phyloP scores from a whole-genome alignment of 805 yeast species.

The Candida taoyuanica region DNA sequence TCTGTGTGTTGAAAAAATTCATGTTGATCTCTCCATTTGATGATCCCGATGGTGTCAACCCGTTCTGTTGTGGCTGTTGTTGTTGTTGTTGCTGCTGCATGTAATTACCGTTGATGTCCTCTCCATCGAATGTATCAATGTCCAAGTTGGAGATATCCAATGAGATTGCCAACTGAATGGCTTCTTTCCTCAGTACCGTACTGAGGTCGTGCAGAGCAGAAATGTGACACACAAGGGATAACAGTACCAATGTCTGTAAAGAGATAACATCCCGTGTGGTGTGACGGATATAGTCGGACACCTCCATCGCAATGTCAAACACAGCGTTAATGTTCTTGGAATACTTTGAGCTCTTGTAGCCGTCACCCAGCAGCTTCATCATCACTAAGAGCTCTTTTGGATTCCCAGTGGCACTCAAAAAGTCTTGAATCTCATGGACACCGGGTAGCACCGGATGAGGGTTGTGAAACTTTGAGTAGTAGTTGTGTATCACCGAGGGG shows the following conservation, averaged over 20 bases:
- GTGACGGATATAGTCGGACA: conserved; percentile 28
- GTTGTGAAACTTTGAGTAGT: conserved; percentile 36
- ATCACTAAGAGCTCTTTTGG: conserved; percentile 40
- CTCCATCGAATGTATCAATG: conserved; percentile 19
- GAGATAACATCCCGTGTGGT: conserved; percentile 37
- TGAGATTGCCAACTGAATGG: conserved; percentile 35
- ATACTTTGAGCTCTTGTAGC: conserved; percentile 35
- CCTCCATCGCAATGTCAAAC: conserved; percentile 32
- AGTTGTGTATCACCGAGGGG: conserved; percentile 22
- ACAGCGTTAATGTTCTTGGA: conserved; percentile 38
- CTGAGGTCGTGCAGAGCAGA: conserved; percentile 48
- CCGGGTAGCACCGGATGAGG: conserved; percentile 48
- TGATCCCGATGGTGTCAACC: conserved; percentile 13
- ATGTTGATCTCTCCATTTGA: conserved; percentile 20
- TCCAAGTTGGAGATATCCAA: conserved; percentile 39
- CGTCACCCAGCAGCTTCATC: conserved; percentile 48
- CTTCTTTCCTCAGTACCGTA: conserved; percentile 37
- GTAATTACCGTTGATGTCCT: conserved; percentile 25
- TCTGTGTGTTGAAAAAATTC: conserved; percentile 22
- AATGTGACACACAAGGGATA: conserved; percentile 43
- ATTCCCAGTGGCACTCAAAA: conserved; percentile 29
- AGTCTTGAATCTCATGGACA: conserved; percentile 30
- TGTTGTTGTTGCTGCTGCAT: not conserved
- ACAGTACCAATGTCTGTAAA: conserved; percentile 37
- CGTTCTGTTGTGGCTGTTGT: conserved; percentile 10